Evolutionary conservation across 495 filamentous ascomycete genomes (phyloP).

Genomic region (Podospora tetraspora): DNA sequence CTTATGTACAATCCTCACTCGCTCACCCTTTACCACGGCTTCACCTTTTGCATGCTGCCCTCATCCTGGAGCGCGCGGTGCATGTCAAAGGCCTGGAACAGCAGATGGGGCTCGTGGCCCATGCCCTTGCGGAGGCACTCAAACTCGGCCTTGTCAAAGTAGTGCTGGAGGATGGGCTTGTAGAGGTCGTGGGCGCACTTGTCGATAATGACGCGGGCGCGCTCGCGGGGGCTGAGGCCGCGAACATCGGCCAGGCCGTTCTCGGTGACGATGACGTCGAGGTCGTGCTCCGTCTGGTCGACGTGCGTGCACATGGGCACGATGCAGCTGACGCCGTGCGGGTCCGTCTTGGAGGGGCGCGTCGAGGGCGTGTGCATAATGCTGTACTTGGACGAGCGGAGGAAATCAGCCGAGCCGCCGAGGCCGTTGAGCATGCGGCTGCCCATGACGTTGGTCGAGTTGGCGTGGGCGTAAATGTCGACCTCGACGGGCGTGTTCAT

Average conservation of each 20-base stretch:
- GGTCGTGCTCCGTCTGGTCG: constrained; percentile 88
- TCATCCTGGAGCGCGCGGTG: constrained; percentile 74
- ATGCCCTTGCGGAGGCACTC: constrained; percentile 83
- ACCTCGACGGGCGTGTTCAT: constrained; percentile 97
- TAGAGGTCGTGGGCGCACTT: constrained; percentile 88
- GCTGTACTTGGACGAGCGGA: constrained; percentile 75
- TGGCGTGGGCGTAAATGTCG: constrained; percentile 92
- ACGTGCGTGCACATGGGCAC: constrained; percentile 91
- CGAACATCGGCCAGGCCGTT: constrained; percentile 83
- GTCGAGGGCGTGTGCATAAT: constrained; percentile 92
- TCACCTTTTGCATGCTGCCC: constrained; percentile 76
- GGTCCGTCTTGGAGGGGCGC: constrained; percentile 76
- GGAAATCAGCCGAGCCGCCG: constrained; percentile 83
- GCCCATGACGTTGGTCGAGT: constrained; percentile 88
- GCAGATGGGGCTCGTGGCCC: constrained; percentile 84
- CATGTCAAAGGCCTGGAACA: constrained; percentile 85
- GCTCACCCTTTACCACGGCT: constrained; percentile 36
- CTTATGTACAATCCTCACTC: neutral
- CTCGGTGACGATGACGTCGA: constrained; percentile 85
- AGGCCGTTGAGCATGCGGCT: constrained; percentile 89
- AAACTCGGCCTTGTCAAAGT: constrained; percentile 81
- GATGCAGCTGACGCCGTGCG: constrained; percentile 77
- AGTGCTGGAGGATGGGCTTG: constrained; percentile 72
- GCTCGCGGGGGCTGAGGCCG: constrained; percentile 72
- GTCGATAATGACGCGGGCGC: constrained; percentile 79